Percentiles rank a stretch among this genome's conserved stretches.
Evolutionary conservation across 2,329 filamentous ascomycete species (phyloP).

Genomic region (Alternaria hordeiaustralica): DNA sequence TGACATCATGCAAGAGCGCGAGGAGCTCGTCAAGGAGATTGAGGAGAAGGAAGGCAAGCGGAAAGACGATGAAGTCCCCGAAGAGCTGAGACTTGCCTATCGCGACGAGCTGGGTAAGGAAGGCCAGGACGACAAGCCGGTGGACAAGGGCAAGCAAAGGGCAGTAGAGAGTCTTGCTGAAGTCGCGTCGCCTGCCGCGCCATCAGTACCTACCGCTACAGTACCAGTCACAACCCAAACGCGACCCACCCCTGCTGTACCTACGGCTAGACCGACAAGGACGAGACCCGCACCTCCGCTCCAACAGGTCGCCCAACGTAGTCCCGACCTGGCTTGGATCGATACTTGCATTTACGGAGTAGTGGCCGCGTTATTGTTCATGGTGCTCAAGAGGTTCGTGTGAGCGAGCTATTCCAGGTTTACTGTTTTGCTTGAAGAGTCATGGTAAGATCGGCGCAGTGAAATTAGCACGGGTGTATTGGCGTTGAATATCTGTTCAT

Average conservation of each 20-base stretch:
- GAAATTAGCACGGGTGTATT: background rate
- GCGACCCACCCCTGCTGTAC: background rate
- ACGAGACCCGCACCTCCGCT: slow-evolving; percentile 17
- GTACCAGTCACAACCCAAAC: background rate
- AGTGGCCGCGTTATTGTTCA: slow-evolving; percentile 70
- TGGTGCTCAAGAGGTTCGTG: slow-evolving; percentile 64
- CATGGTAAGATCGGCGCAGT: background rate
- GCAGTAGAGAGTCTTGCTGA: slow-evolving; percentile 10
- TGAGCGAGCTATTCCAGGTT: background rate
- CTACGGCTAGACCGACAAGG: slow-evolving; percentile 18
- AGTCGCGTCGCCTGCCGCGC: background rate
- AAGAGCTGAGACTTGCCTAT: slow-evolving; percentile 70
- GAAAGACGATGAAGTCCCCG: slow-evolving; percentile 57
- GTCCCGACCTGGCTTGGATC: slow-evolving; percentile 70
- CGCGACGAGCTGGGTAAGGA: slow-evolving; percentile 70
- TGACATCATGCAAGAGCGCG: slow-evolving; percentile 75
- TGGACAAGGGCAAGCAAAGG: slow-evolving; percentile 31
- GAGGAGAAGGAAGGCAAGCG: slow-evolving; percentile 52
- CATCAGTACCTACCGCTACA: slow-evolving; percentile 13
- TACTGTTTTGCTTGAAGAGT: background rate
- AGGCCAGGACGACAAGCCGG: slow-evolving; percentile 11
- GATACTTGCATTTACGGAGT: slow-evolving; percentile 81
- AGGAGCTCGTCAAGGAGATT: slow-evolving; percentile 60
- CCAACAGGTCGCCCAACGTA: slow-evolving; percentile 34
- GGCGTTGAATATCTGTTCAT: background rate